Evolutionary conservation across 2,329 filamentous ascomycete genomes (phyloP).

Genomic region (Dothistroma pini): DNA sequence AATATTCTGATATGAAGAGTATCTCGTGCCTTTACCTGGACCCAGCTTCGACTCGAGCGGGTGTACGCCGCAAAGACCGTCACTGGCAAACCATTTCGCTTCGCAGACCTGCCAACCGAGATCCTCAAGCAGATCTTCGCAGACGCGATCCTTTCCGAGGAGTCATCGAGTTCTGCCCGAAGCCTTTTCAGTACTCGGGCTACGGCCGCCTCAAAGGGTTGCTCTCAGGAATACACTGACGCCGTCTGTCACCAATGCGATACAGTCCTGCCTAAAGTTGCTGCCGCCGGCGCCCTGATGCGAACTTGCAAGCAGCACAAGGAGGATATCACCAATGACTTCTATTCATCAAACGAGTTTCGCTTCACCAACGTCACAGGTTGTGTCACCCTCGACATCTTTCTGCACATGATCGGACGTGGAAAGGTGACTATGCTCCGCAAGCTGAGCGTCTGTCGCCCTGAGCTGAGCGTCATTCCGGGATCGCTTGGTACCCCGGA

Average conservation of each 20-base stretch:
- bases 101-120: constrained; percentile 5
- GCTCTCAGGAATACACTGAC: background rate
- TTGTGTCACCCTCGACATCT: constrained; percentile 7
- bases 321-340: constrained; percentile 39
- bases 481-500: background rate
- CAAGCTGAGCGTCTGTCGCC: constrained; percentile 9
- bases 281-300: constrained; percentile 2
- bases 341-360: constrained; percentile 48
- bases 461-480: background rate
- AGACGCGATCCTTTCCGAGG: background rate
- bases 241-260: background rate
- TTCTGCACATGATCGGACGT: constrained; percentile 8
- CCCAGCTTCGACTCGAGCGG: background rate
- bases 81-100: constrained; percentile 4
- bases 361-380: constrained; percentile 18
- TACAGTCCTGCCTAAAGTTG: background rate
- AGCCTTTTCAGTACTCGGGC: constrained; percentile 1
- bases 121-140: constrained; percentile 8
- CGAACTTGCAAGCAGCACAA: constrained; percentile 30
- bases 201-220: background rate
- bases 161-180: constrained; percentile 7
- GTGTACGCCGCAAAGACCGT: background rate
- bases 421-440: constrained; percentile 5
- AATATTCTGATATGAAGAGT: background rate
- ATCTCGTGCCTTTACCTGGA: too few relatives aligned